These are phyloP conservation scores for Penicillium sclerotiorum DNA, from an alignment of 2,329 filamentous ascomycete genomes.

Conservation along the genomic window DNA sequence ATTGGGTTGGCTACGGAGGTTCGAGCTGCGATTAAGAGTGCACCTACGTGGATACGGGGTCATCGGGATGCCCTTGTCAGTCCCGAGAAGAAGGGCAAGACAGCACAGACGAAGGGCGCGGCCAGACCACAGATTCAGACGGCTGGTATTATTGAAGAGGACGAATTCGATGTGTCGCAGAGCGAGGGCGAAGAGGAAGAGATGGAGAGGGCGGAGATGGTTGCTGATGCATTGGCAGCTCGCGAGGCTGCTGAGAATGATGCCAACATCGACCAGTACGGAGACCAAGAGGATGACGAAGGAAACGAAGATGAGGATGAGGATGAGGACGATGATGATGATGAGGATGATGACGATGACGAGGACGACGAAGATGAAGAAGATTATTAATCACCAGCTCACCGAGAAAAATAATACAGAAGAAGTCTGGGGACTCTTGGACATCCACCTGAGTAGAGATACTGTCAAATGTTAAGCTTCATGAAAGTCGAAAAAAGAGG, in stretches of 20 bases:
- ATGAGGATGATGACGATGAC: background rate
- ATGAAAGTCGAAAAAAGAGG: too few relatives aligned
- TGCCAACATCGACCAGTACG: background rate
- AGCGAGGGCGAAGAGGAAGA: conserved; percentile 38
- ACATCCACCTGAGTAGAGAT: too few relatives aligned
- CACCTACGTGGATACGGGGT: conserved; percentile 30
- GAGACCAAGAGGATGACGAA: background rate
- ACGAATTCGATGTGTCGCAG: conserved; percentile 17
- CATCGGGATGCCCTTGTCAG: conserved; percentile 13
- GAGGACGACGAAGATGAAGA: background rate
- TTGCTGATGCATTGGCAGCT: conserved; percentile 29
- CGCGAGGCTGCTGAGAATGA: conserved; percentile 28
- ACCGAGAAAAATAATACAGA: too few relatives aligned
- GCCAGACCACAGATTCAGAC: conserved; percentile 22
- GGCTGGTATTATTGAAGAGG: conserved; percentile 13
- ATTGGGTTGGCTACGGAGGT: conserved; percentile 40
- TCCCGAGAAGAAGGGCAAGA: conserved; percentile 4
- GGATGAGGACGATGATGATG: background rate
- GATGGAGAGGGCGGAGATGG: conserved; percentile 35
- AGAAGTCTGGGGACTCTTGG: too few relatives aligned
- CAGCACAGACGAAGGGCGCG: background rate
- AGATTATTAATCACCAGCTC: too few relatives aligned
- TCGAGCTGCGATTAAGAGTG: conserved; percentile 36
- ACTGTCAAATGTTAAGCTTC: too few relatives aligned
- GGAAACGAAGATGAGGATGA: background rate